Percentiles rank a stretch among this genome's conserved stretches.
Evolutionary conservation across 2,329 filamentous ascomycete genomes (phyloP).

Genomic region (Epichloe brachyelytri): DNA sequence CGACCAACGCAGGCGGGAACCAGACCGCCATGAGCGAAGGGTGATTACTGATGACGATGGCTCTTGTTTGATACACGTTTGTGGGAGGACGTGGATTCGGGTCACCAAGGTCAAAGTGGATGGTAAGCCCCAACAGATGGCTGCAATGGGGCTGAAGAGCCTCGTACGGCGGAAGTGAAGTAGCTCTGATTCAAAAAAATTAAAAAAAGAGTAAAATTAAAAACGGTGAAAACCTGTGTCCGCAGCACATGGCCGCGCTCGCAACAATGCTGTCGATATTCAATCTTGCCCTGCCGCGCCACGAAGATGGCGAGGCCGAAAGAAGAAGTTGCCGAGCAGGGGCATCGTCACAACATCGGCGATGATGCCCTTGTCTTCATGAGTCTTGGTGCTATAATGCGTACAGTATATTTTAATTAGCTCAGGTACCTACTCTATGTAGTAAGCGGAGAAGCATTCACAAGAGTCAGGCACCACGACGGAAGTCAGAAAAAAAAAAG

Average conservation of each 20-base stretch:
- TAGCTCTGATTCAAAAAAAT: not conserved
- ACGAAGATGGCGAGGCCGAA: not conserved
- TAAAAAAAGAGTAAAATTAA: too few species aligned
- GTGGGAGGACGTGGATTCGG: constrained; percentile 9
- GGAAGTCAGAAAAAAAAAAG: too few species aligned
- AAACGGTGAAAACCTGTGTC: not conserved
- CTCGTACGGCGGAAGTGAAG: constrained; percentile 4
- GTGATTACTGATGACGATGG: constrained; percentile 6
- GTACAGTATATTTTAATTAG: too few species aligned
- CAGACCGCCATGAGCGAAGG: not conserved
- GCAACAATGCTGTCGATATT: too few species aligned
- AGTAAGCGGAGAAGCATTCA: too few species aligned
- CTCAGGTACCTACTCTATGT: too few species aligned
- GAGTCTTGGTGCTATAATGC: too few species aligned
- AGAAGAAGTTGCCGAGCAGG: not conserved
- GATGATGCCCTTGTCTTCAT: not conserved
- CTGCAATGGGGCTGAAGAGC: constrained; percentile 12
- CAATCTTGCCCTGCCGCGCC: too few species aligned
- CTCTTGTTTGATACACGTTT: not conserved
- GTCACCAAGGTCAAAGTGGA: constrained; percentile 21
- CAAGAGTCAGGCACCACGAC: too few species aligned
- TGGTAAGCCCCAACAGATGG: constrained; percentile 17
- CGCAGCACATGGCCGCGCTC: not conserved
- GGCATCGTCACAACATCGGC: not conserved
- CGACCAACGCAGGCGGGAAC: not conserved